phyloP scores from a whole-genome alignment of 768 basidiomycete species.

The Lentinula boryana region DNA sequence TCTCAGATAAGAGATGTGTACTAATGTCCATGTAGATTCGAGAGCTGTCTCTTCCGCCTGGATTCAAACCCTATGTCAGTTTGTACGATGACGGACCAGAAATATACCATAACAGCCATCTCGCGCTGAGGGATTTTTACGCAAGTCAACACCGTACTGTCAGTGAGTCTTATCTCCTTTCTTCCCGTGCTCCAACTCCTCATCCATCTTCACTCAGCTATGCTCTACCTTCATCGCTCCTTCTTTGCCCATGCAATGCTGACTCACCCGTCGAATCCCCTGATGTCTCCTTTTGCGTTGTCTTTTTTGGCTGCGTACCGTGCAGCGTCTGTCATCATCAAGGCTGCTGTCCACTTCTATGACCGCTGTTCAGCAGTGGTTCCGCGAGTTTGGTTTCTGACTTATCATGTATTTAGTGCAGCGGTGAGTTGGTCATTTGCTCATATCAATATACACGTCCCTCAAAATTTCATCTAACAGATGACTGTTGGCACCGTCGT shows the following conservation, averaged over 20 bases:
- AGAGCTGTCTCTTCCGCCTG: conserved; percentile 37
- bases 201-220: conserved; percentile 22
- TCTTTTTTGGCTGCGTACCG: conserved; percentile 52
- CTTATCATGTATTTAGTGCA: conserved; percentile 36
- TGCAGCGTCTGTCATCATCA: conserved; percentile 45
- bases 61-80: conserved; percentile 38
- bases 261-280: conserved; percentile 46
- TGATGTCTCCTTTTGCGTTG: conserved; percentile 48
- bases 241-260: conserved; percentile 56
- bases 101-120: conserved; percentile 41
- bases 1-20: background rate
- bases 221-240: conserved; percentile 51
- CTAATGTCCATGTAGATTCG: conserved; percentile 22
- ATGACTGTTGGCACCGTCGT: conserved; percentile 56
- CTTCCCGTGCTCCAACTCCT: background rate
- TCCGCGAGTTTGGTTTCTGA: conserved; percentile 44
- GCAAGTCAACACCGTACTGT: conserved; percentile 53
- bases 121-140: conserved; percentile 48
- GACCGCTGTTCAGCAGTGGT: conserved; percentile 41
- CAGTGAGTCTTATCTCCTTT: conserved; percentile 31
- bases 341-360: conserved; percentile 41
- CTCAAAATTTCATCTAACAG: conserved; percentile 21
- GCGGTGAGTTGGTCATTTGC: conserved; percentile 11
- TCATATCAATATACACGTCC: background rate
- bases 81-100: conserved; percentile 42